Evolutionary conservation across 2,329 filamentous ascomycete genomes (phyloP).

Genomic region (Fusarium sp.): DNA sequence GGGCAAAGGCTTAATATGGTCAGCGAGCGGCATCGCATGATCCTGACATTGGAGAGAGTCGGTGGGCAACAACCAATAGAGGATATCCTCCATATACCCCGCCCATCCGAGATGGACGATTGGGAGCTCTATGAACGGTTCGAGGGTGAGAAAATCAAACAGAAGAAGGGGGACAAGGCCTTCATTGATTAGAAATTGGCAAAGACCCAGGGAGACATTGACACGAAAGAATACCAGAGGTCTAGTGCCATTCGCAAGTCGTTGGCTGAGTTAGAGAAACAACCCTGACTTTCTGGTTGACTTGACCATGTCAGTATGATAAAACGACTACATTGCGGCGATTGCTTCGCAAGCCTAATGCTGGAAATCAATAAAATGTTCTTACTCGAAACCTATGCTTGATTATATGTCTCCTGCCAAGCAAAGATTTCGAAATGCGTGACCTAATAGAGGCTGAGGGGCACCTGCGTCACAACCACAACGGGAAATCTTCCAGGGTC

Average conservation of each 20-base stretch:
- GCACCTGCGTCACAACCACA: constrained; percentile 14
- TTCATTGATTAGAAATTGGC: constrained; percentile 60
- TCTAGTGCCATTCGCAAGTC: constrained; percentile 48
- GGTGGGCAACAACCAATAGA: constrained; percentile 59
- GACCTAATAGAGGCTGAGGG: not conserved
- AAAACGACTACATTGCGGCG: not conserved
- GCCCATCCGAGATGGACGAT: constrained; percentile 70
- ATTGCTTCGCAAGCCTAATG: not conserved
- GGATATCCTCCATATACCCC: constrained; percentile 62
- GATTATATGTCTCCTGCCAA: not conserved
- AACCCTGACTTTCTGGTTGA: constrained; percentile 13
- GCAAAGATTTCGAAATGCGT: not conserved
- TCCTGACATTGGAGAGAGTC: constrained; percentile 63
- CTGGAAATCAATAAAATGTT: constrained; percentile 14
- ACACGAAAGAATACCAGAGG: constrained; percentile 50
- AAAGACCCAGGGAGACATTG: constrained; percentile 50
- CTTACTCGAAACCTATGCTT: not conserved
- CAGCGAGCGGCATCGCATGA: constrained; percentile 59
- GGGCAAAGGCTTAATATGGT: constrained; percentile 53
- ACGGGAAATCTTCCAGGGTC: constrained; percentile 29
- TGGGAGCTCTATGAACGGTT: constrained; percentile 66
- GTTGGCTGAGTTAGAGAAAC: constrained; percentile 35
- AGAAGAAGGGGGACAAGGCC: constrained; percentile 56
- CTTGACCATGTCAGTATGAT: constrained; percentile 5
- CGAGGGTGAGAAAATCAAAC: constrained; percentile 60